Evolutionary conservation across 306 rosid species (phyloP).

Genomic region (Neltuma alba): DNA sequence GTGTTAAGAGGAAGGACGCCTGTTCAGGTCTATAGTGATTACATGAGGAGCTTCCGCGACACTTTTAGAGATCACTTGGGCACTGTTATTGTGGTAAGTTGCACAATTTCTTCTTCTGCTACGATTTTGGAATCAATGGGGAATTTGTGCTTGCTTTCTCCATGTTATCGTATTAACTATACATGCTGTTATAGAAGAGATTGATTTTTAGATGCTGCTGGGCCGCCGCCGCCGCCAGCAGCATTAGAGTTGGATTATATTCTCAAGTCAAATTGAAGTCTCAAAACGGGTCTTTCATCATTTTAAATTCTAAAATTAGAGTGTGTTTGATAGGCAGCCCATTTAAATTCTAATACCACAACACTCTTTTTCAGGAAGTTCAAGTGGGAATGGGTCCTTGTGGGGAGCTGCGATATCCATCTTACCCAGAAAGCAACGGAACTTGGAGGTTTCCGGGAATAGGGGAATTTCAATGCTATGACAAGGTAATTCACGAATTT

Average conservation of each 20-base stretch:
- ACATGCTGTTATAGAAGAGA: background rate
- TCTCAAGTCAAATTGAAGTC: background rate
- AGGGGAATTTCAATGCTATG: conserved; percentile 95
- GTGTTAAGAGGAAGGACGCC: conserved; percentile 90
- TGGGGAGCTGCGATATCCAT: conserved; percentile 95
- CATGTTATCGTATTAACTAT: background rate
- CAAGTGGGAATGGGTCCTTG: conserved; percentile 99
- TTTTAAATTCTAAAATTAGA: background rate
- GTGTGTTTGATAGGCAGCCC: background rate
- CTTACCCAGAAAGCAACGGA: conserved; percentile 90
- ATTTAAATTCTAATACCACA: conserved; percentile 19
- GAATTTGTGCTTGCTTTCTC: background rate
- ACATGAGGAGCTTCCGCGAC: conserved; percentile 88
- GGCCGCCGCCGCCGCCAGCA: background rate
- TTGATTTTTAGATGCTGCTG: conserved; percentile 5
- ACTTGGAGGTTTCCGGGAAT: conserved; percentile 95
- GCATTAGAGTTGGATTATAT: background rate
- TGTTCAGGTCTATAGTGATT: conserved; percentile 81
- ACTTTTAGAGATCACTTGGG: conserved; percentile 74
- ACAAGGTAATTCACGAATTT: conserved; percentile 62
- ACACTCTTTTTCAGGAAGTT: conserved; percentile 67
- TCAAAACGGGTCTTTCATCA: background rate
- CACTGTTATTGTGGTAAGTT: conserved; percentile 66
- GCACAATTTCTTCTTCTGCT: background rate
- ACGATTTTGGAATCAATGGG: background rate